Percentiles rank a stretch among this genome's conserved stretches.
phyloP scores from a whole-genome alignment of 768 basidiomycete genomes.

The Jaapia argillacea region DNA sequence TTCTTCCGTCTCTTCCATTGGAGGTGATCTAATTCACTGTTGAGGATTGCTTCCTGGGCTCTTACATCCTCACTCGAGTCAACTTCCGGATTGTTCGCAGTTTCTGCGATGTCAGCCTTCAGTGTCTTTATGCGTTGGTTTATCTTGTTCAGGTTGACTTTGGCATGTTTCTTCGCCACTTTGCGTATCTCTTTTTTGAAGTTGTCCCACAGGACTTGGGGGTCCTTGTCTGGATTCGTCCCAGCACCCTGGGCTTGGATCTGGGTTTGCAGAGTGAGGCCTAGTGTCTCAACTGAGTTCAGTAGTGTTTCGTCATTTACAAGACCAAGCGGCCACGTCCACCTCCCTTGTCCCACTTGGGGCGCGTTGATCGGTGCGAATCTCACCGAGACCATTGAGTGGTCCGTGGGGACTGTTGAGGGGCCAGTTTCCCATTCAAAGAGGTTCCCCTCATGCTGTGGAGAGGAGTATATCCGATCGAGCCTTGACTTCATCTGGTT shows the following conservation, averaged over 20 bases:
- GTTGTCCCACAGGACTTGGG: not conserved
- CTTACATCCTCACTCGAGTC: not conserved
- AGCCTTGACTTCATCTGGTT: not conserved
- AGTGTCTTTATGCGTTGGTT: not conserved
- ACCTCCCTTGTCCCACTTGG: slow-evolving; percentile 2
- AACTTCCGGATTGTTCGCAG: not conserved
- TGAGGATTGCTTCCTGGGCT: not conserved
- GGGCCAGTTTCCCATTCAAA: not conserved
- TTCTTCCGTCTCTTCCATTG: not conserved
- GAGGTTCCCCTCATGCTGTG: not conserved
- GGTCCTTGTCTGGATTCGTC: not conserved
- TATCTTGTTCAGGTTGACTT: not conserved
- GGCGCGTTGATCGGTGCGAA: not conserved
- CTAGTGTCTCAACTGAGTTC: not conserved
- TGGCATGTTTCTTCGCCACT: not conserved
- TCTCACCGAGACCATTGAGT: not conserved
- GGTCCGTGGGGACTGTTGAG: not conserved
- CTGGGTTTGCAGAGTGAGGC: not conserved
- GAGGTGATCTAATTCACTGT: not conserved
- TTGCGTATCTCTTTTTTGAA: not conserved
- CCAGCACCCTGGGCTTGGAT: not conserved
- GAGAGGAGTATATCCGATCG: slow-evolving; percentile 1
- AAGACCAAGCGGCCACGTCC: not conserved
- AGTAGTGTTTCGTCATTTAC: not conserved
- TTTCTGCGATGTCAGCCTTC: not conserved